Evolutionary conservation across 2,329 filamentous ascomycete genomes (phyloP), one percentile per base, ranked within the genome.

Genomic region (Metarhizium album): DNA sequence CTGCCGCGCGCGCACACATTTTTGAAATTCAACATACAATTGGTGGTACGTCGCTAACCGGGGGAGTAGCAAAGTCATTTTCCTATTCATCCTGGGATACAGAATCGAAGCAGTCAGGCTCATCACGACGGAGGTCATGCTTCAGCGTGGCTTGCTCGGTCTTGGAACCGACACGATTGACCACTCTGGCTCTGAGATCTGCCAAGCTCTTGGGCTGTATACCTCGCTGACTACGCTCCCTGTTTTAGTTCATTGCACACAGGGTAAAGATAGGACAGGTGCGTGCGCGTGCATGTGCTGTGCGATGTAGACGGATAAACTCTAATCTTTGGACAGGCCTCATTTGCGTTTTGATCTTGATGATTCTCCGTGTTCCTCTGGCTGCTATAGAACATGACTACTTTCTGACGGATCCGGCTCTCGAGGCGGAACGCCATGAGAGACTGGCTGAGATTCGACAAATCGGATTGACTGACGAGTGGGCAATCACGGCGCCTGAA

Each of bases 201-300:
- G 72, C 23, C 53, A 65, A 47, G 59, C 60, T 6, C 55, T 70
- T 35, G 56, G 54, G 8, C 52, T 67, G 1, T 68, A 66, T 48
- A 55, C 63, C 4, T 49, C 50, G 7, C 23, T 54, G 2, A 58
- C 64, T 0, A 73, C 73, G 16, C 80, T 82, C 55, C 88, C 89
- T 0, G 66, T 83, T 1, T 63, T 95, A 7, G 70, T 93, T 2
- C 88, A 95, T 66, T 95, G 90, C 66, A 93, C 89, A 1, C 88
- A 94, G 60, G 90, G 90, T 52, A 95, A 95, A 64, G 90, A 95
- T 62, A 79, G 90, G 2, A 70, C 69, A 50, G 66, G 66, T 65
- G 53, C 48, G 55, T 45, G 27, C 4, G 9, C 7, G 16, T n/a
- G n/a, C n/a, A n/a, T n/a, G n/a, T n/a, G n/a, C n/a, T n/a, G n/a